A percentile compares a stretch with the other conserved stretches of the same genome.
Conservation (phyloP, 352 stramenopile genomes). For the Thraustotheca clavata region DNA sequence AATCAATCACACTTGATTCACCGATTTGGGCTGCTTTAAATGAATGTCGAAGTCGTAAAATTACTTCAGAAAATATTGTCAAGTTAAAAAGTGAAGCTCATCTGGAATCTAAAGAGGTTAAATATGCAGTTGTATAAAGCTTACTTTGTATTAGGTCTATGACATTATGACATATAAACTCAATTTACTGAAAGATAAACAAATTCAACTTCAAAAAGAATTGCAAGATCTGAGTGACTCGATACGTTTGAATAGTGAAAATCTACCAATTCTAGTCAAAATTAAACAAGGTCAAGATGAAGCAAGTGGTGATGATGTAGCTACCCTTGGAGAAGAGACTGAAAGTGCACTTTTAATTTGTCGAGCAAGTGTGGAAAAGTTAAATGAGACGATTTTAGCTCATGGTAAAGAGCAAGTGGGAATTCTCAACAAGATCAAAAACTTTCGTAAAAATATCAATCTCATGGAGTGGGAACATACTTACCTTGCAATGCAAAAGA, state of each 20-base stretch:
- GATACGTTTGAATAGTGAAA: conserved; percentile 31
- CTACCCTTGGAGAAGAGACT: conserved; percentile 28
- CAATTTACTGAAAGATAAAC: conserved; percentile 27
- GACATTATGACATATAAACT: conserved; percentile 37
- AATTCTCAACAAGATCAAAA: conserved; percentile 83
- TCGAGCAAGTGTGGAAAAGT: conserved; percentile 61
- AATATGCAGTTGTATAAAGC: too few relatives aligned
- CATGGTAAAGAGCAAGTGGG: conserved; percentile 82
- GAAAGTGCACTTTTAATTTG: conserved; percentile 64
- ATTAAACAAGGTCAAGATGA: conserved; percentile 91
- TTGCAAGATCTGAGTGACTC: conserved; percentile 28
- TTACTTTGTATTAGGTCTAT: too few relatives aligned
- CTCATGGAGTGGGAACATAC: conserved; percentile 90
- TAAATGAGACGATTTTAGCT: conserved; percentile 82
- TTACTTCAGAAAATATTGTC: conserved; percentile 43
- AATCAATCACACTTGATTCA: conserved; percentile 54
- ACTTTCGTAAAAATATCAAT: conserved; percentile 92
- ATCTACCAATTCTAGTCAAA: conserved; percentile 74
- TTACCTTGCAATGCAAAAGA: conserved; percentile 65
- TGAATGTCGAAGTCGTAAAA: conserved; percentile 49
- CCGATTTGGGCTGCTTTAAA: conserved; percentile 60
- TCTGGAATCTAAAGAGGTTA: conserved; percentile 47
- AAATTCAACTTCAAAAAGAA: conserved; percentile 1
- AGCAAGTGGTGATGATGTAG: conserved; percentile 46
- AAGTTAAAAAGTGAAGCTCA: conserved; percentile 50